Conservation (phyloP, 305 asterid species). For the Solanum hybrid region DNA sequence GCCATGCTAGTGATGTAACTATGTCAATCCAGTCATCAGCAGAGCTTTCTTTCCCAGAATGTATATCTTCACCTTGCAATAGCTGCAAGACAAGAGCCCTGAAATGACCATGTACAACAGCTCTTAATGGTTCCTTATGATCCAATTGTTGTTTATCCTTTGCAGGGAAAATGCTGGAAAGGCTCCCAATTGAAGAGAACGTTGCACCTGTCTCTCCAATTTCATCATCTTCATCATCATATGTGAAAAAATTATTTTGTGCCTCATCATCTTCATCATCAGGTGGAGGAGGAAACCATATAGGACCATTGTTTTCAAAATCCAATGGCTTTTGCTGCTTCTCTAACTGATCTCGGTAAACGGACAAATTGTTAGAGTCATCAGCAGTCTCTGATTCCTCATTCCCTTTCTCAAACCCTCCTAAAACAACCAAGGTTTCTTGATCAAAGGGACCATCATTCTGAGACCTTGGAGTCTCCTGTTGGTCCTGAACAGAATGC, state of each 20-base stretch:
- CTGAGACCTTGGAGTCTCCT: constrained; percentile 36
- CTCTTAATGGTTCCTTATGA: constrained; percentile 44
- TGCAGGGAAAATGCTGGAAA: constrained; percentile 23
- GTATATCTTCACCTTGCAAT: constrained; percentile 57
- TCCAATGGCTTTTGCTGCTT: constrained; percentile 37
- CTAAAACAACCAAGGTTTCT: constrained; percentile 41
- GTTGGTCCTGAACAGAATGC: constrained; percentile 57
- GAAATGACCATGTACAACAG: constrained; percentile 70
- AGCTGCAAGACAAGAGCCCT: constrained; percentile 91
- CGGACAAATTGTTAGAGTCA: constrained; percentile 21
- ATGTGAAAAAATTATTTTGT: constrained; percentile 51
- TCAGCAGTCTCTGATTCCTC: constrained; percentile 30
- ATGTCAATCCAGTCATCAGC: constrained; percentile 72
- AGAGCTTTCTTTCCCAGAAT: constrained; percentile 24
- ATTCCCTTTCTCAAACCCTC: constrained; percentile 42
- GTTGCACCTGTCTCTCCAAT: constrained; percentile 38
- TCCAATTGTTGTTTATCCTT: constrained; percentile 41
- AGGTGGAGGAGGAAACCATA: constrained; percentile 90
- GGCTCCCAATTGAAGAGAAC: constrained; percentile 30
- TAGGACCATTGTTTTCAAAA: constrained; percentile 60
- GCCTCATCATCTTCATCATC: constrained; percentile 43
- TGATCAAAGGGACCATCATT: constrained; percentile 35
- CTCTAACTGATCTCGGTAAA: constrained; percentile 29
- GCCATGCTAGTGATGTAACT: constrained; percentile 66
- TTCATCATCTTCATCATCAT: constrained; percentile 81